A percentile compares a stretch with the other conserved stretches of the same genome.
Conservation (phyloP, 257 asterid genomes). For the Mitragyna speciosa region DNA sequence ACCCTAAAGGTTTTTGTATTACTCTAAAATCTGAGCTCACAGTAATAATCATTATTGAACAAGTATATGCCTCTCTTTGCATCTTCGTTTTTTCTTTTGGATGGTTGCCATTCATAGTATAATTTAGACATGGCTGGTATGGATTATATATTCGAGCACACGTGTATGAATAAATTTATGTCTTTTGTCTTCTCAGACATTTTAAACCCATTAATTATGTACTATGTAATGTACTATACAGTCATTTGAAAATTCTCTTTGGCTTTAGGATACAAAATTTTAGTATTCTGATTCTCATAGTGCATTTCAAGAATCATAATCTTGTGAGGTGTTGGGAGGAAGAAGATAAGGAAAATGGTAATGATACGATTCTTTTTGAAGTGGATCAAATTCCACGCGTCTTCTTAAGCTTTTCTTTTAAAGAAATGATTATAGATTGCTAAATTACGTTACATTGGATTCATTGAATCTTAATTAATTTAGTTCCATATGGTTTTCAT, state of each 20-base stretch:
- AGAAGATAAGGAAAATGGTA: constrained; percentile 12
- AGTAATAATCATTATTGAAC: not conserved
- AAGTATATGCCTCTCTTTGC: constrained; percentile 22
- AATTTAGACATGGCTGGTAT: not conserved
- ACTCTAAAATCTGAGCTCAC: not conserved
- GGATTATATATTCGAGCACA: constrained; percentile 13
- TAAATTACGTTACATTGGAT: not conserved
- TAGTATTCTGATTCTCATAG: constrained; percentile 16
- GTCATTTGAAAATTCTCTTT: not conserved
- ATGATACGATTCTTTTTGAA: constrained; percentile 12
- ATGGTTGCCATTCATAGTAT: not conserved
- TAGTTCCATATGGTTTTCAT: not conserved
- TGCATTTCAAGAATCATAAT: constrained; percentile 21
- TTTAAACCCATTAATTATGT: not conserved
- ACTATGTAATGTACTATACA: not conserved
- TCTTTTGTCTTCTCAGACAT: constrained; percentile 10
- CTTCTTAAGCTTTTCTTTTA: not conserved
- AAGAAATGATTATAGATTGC: not conserved
- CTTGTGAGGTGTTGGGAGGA: constrained; percentile 12
- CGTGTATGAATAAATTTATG: constrained; percentile 10
- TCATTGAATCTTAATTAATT: not conserved
- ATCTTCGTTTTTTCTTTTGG: not conserved
- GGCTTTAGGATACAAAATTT: not conserved
- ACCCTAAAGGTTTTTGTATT: not conserved
- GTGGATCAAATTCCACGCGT: constrained; percentile 7